A percentile compares a stretch with the other conserved stretches of the same genome.
phyloP scores from a whole-genome alignment of 306 rosid genomes.

The Cyamopsis tetragonoloba region DNA sequence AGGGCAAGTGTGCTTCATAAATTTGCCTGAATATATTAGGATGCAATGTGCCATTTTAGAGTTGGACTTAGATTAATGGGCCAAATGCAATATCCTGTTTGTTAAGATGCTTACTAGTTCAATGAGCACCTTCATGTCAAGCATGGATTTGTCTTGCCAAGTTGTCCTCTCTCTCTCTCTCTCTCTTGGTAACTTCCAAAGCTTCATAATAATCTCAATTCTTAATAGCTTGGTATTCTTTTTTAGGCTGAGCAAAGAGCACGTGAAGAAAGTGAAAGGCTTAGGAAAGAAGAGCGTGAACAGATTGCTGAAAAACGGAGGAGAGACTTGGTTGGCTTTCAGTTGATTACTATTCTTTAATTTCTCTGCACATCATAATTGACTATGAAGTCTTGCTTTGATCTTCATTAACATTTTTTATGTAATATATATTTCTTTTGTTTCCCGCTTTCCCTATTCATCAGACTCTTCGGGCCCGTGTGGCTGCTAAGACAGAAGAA shows the following conservation, averaged over 20 bases:
- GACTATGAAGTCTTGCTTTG: background rate
- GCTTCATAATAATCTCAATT: slow-evolving; percentile 15
- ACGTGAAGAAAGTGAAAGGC: slow-evolving; percentile 94
- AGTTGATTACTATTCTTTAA: slow-evolving; percentile 6
- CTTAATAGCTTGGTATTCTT: slow-evolving; percentile 13
- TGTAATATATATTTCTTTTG: background rate
- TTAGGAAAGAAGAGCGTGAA: slow-evolving; percentile 88
- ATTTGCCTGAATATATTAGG: background rate
- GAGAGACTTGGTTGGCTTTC: slow-evolving; percentile 76
- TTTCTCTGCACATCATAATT: background rate
- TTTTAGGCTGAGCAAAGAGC: slow-evolving; percentile 95
- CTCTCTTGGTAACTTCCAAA: background rate
- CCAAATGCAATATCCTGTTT: background rate
- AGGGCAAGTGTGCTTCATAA: no score
- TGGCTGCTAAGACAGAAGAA: slow-evolving; percentile 96
- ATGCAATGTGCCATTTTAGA: background rate
- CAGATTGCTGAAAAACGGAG: slow-evolving; percentile 82
- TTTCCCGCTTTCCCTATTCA: slow-evolving; percentile 5
- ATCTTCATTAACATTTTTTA: slow-evolving; percentile 6
- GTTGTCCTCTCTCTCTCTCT: background rate
- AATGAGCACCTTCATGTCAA: background rate
- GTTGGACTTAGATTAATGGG: background rate
- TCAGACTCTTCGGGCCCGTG: slow-evolving; percentile 95
- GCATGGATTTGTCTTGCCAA: background rate
- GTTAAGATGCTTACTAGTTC: background rate